phyloP scores from a whole-genome alignment of 2,329 filamentous ascomycete species.

The Fusarium piperis region DNA sequence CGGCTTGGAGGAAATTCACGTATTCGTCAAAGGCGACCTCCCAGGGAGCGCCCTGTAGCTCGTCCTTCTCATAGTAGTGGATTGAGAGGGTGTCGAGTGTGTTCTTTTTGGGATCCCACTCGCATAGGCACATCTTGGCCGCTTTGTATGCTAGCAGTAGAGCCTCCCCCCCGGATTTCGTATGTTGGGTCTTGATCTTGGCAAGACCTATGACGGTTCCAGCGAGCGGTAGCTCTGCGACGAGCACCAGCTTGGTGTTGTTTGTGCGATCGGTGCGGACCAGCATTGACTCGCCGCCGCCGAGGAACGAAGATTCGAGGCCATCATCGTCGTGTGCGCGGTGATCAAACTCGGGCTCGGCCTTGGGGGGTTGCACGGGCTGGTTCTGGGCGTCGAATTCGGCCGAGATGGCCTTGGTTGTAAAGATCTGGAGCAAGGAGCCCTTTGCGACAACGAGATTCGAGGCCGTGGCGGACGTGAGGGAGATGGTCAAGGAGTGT shows the following conservation, averaged over 20 bases:
- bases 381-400: constrained; percentile 64
- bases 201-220: constrained; percentile 87
- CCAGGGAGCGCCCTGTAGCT: constrained; percentile 85
- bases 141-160: constrained; percentile 87
- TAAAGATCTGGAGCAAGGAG: constrained; percentile 92
- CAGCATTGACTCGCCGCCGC: constrained; percentile 68
- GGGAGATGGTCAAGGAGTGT: constrained; percentile 82
- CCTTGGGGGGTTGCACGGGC: constrained; percentile 48
- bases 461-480: constrained; percentile 77
- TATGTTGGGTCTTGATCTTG: constrained; percentile 76
- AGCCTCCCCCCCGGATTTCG: constrained; percentile 83
- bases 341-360: constrained; percentile 60
- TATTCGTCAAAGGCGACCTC: constrained; percentile 78
- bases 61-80: constrained; percentile 97
- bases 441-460: constrained; percentile 94
- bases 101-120: constrained; percentile 88
- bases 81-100: constrained; percentile 90
- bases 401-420: constrained; percentile 72
- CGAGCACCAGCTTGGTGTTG: constrained; percentile 81
- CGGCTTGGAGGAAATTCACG: constrained; percentile 84
- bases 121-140: constrained; percentile 90
- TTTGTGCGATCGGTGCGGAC: constrained; percentile 70
- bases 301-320: constrained; percentile 73
- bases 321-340: constrained; percentile 69
- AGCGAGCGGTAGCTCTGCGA: constrained; percentile 84